Evolutionary conservation across 441 rosid species (phyloP).

Genomic region (Gossypium schwendimanii): DNA sequence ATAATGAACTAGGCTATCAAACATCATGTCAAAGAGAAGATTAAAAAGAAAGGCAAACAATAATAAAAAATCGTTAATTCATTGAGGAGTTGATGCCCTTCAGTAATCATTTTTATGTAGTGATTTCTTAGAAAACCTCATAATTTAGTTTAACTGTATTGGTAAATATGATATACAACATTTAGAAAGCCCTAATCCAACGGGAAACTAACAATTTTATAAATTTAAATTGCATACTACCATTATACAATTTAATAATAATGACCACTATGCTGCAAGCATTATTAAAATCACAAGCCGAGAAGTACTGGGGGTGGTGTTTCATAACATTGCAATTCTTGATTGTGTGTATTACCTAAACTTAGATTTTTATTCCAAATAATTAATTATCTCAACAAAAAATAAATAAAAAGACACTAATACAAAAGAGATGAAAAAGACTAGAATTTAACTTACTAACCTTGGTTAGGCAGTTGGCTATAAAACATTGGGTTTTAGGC

Average conservation of each 20-base stretch:
- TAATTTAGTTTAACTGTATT: neutral
- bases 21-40: neutral
- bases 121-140: neutral
- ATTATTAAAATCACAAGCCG: neutral
- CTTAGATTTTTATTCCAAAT: neutral
- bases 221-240: neutral
- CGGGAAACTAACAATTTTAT: neutral
- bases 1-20: slow-evolving; percentile 4
- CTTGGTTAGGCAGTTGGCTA: neutral
- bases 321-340: neutral
- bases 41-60: slow-evolving; percentile 2
- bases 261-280: neutral
- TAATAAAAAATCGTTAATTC: neutral
- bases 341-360: neutral
- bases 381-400: neutral
- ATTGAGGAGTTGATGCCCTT: neutral
- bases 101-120: neutral
- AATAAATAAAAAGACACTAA: neutral
- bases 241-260: neutral
- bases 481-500: neutral
- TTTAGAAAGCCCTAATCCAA: neutral
- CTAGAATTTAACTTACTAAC: neutral
- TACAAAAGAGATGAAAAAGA: neutral
- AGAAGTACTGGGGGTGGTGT: neutral
- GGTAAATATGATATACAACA: neutral